Conservation (phyloP, 768 basidiomycete genomes). For the Boletellus emodensis region DNA sequence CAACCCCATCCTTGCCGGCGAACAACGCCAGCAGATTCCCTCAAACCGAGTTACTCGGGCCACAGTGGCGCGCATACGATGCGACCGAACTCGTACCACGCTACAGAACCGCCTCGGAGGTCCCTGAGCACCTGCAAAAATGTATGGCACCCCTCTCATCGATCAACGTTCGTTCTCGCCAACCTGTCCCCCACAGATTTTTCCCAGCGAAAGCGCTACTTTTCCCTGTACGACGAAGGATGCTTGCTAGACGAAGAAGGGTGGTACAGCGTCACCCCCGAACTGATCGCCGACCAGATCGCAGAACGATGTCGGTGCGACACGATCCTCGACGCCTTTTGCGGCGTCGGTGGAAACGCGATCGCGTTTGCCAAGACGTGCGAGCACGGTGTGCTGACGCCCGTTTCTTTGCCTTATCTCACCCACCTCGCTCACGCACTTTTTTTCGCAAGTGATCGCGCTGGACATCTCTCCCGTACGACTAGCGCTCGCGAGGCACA, state of each 20-base stretch:
- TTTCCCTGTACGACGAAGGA: constrained; percentile 75
- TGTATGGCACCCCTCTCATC: constrained; percentile 43
- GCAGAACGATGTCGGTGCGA: constrained; percentile 87
- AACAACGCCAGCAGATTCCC: constrained; percentile 13
- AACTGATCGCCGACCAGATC: constrained; percentile 87
- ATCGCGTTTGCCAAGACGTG: constrained; percentile 97
- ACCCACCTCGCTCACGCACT: background rate
- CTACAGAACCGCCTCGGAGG: constrained; percentile 59
- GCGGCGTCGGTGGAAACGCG: constrained; percentile 95
- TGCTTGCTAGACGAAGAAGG: constrained; percentile 91
- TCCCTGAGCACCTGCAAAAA: constrained; percentile 77
- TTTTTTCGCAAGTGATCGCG: constrained; percentile 77
- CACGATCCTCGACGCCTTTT: constrained; percentile 89
- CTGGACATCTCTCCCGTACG: constrained; percentile 81
- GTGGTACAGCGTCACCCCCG: constrained; percentile 98
- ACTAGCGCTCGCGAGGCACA: constrained; percentile 89
- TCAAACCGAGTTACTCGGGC: constrained; percentile 24
- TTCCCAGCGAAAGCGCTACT: constrained; percentile 75
- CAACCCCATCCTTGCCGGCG: background rate
- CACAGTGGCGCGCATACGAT: constrained; percentile 48
- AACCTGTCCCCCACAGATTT: constrained; percentile 57
- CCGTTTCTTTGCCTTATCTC: background rate
- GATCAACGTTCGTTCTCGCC: background rate
- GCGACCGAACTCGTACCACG: constrained; percentile 71
- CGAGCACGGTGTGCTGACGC: constrained; percentile 55